Conservation (phyloP, 1,284 basidiomycete genomes). For the Trichosporon ovoides region DNA sequence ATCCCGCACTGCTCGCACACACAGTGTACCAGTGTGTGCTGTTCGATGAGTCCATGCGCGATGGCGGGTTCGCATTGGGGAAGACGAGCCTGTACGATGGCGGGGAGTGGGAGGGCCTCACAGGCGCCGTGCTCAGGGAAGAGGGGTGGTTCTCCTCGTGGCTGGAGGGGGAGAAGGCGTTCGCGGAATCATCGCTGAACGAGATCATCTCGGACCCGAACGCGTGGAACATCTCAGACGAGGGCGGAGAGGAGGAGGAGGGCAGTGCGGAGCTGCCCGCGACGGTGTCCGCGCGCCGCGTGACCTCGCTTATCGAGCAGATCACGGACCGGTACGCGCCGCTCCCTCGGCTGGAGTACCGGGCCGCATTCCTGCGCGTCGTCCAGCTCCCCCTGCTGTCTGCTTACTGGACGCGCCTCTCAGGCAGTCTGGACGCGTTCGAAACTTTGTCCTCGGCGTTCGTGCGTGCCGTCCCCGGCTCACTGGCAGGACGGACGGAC, state of each 20-base stretch:
- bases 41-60: conserved; percentile 78
- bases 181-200: conserved; percentile 57
- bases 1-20: conserved; percentile 83
- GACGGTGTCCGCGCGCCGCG: conserved; percentile 71
- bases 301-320: conserved; percentile 79
- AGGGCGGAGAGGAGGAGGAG: conserved; percentile 50
- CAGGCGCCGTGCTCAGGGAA: conserved; percentile 72
- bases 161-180: conserved; percentile 78
- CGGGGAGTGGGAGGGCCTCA: conserved; percentile 65
- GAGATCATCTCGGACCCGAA: conserved; percentile 64
- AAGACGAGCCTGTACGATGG: conserved; percentile 48
- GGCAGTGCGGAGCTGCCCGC: conserved; percentile 15
- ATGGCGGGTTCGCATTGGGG: conserved; percentile 63
- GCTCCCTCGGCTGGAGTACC: conserved; percentile 69
- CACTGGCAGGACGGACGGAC: conserved; percentile 49
- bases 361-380: conserved; percentile 71
- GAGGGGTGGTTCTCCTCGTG: conserved; percentile 85
- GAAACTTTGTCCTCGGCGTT: conserved; percentile 82
- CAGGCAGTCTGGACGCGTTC: conserved; percentile 83
- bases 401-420: conserved; percentile 69
- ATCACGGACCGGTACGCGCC: conserved; percentile 91
- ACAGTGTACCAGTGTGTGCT: conserved; percentile 86
- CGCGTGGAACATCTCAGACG: conserved; percentile 51
- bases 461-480: conserved; percentile 84
- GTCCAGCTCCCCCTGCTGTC: conserved; percentile 77